Percentiles rank a stretch among this genome's conserved stretches.
phyloP scores from a whole-genome alignment of 2,329 filamentous ascomycete genomes.

The Fusarium sp. region DNA sequence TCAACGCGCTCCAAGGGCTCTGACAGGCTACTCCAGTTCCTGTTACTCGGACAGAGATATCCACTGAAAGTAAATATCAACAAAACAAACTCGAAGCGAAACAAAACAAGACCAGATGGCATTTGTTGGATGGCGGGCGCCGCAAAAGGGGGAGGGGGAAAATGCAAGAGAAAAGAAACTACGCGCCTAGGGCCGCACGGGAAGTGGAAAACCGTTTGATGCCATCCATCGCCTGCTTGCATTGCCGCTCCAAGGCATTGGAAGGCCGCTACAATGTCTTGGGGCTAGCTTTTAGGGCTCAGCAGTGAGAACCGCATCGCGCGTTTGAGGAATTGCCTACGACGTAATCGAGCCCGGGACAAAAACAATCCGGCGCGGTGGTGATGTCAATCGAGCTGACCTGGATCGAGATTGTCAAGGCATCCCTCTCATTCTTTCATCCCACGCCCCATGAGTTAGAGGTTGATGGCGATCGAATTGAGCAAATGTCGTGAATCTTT shows the following conservation, averaged over 20 bases:
- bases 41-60: slow-evolving; percentile 24
- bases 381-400: slow-evolving; percentile 13
- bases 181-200: slow-evolving; percentile 6
- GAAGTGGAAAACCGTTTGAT: slow-evolving; percentile 7
- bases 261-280: slow-evolving; percentile 2
- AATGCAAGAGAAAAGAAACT: neutral
- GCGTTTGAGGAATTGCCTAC: slow-evolving; percentile 3
- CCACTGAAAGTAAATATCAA: slow-evolving; percentile 21
- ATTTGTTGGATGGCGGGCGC: neutral
- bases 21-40: slow-evolving; percentile 15
- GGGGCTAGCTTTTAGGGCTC: slow-evolving; percentile 1
- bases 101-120: slow-evolving; percentile 20
- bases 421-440: neutral
- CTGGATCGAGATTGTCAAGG: slow-evolving; percentile 8
- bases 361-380: slow-evolving; percentile 1
- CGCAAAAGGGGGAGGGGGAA: neutral
- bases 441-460: neutral
- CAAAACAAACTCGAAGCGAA: slow-evolving; percentile 27
- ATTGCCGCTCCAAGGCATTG: neutral
- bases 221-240: slow-evolving; percentile 5
- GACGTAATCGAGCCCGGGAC: slow-evolving; percentile 3
- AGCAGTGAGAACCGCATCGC: neutral
- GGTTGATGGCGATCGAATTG: slow-evolving; percentile 9
- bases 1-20: slow-evolving; percentile 24
- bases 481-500: neutral